Conservation (phyloP, 257 asterid species). For the Solanum chilense region DNA sequence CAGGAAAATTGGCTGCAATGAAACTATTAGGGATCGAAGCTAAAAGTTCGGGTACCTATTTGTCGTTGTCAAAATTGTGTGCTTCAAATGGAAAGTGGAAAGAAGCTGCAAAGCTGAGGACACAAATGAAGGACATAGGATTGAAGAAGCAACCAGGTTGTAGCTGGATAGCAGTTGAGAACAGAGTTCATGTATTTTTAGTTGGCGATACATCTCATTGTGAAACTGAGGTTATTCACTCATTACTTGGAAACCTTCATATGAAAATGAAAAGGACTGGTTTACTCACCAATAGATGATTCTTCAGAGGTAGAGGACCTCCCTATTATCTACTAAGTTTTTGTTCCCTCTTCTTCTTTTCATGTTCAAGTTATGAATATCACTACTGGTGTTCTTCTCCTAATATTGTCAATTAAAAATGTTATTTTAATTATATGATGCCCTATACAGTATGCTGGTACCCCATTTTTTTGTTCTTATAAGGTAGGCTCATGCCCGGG, state of each 20-base stretch:
- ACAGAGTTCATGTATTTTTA: slow-evolving; percentile 39
- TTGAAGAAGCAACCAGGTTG: slow-evolving; percentile 66
- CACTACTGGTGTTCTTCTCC: neutral
- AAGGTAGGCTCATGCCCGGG: neutral
- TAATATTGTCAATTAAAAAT: neutral
- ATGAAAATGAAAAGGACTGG: slow-evolving; percentile 32
- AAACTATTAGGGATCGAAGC: slow-evolving; percentile 19
- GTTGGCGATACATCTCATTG: slow-evolving; percentile 26
- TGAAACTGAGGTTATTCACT: slow-evolving; percentile 12
- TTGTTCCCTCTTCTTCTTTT: neutral
- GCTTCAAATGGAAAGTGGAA: slow-evolving; percentile 21
- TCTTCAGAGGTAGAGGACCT: neutral
- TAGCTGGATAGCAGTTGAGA: slow-evolving; percentile 54
- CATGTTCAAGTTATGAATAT: neutral
- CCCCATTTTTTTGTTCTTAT: neutral
- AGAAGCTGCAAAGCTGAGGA: slow-evolving; percentile 41
- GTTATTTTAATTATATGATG: neutral
- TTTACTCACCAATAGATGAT: neutral
- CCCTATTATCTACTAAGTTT: neutral
- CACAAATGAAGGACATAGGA: slow-evolving; percentile 43
- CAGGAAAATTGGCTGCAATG: slow-evolving; percentile 32
- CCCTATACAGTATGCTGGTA: neutral
- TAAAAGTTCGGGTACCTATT: slow-evolving; percentile 15
- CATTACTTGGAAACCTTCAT: slow-evolving; percentile 27
- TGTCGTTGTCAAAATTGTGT: slow-evolving; percentile 22